phyloP scores from a whole-genome alignment of 306 rosid species.

The Parietaria judaica region DNA sequence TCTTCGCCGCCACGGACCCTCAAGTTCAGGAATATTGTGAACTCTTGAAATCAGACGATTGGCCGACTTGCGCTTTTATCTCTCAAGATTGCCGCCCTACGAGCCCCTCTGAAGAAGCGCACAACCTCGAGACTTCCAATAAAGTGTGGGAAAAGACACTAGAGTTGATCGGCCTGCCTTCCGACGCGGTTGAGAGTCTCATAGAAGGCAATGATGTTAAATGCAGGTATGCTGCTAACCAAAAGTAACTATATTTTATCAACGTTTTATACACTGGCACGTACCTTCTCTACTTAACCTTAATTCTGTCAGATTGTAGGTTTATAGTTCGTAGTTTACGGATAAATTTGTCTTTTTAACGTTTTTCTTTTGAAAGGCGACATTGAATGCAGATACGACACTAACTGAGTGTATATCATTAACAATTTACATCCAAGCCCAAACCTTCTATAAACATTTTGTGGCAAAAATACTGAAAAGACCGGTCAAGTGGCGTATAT shows the following conservation, averaged over 20 bases:
- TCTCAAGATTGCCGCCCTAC: slow-evolving; percentile 85
- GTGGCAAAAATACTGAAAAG: too few relatives aligned
- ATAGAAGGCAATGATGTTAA: slow-evolving; percentile 62
- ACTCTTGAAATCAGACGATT: slow-evolving; percentile 69
- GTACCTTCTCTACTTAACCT: too few relatives aligned
- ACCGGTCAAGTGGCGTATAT: too few relatives aligned
- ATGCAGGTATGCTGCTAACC: slow-evolving; percentile 51
- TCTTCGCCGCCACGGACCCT: slow-evolving; percentile 94
- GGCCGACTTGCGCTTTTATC: slow-evolving; percentile 84
- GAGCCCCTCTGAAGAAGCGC: slow-evolving; percentile 92
- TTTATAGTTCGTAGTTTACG: too few relatives aligned
- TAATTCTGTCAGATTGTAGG: too few relatives aligned
- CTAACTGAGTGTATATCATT: too few relatives aligned
- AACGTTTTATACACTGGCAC: neutral
- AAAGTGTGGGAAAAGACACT: slow-evolving; percentile 89
- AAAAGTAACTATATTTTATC: slow-evolving; percentile 22
- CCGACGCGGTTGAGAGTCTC: slow-evolving; percentile 69
- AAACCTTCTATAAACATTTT: too few relatives aligned
- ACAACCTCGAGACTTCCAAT: slow-evolving; percentile 44
- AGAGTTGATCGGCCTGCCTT: slow-evolving; percentile 76
- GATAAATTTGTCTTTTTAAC: too few relatives aligned
- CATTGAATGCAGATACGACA: too few relatives aligned
- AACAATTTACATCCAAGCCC: too few relatives aligned
- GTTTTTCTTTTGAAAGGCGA: too few relatives aligned
- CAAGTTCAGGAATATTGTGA: slow-evolving; percentile 86